Base-by-base conservation (phyloP, 495 filamentous ascomycete species). In the Talaromyces adpressus region DNA sequence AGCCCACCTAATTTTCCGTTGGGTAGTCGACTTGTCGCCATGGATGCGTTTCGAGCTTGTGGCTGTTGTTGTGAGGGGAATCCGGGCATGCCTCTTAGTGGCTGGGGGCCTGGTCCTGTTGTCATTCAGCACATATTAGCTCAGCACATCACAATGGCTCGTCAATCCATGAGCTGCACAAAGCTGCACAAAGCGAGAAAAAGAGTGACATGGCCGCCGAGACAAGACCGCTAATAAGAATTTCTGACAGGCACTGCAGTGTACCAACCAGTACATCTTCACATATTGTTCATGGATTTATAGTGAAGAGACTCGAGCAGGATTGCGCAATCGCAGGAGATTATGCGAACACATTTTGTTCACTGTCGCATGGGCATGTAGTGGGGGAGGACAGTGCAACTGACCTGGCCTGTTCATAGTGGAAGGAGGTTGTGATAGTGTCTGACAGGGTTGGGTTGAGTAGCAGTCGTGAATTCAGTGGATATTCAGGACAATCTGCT, bases 1-100 rank as follows among this genome's bases (percentile, higher is more conserved):
- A 63, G 65, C 82, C 75, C 82, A 92, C 89, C 88, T 71, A 90
- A 77, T 75, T 90, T 90, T 58, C 88, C 87, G 66, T 90, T 90
- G 67, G 86, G 87, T 82, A 92, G 77, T 72, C 88, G 85, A 72
- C 76, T 81, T n/a, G 89, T 84, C 20, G 83, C 82, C 66, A 84
- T 64, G 53, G 78, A 75, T 61, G 75, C 71, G 70, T 79, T 82
- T 75, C 88, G 83, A 67, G 82, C 83, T 65, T 87, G 82, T 66
- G 85, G 81, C 73, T 86, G 78, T 73, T 81, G 85, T 77, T 87
- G 88, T 67, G 80, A 78, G 68, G 85, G 83, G 77, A 89, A 91
- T 65, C 83, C 85, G 63, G 87, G 85, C 77, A 91, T 86, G 72
- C 84, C 83, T 78, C 88, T 83, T 63, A 91, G 72, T 71, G 85